Percentiles rank a stretch among this genome's conserved stretches.
Conservation (phyloP, 768 basidiomycete species). For the Chalciporus pseudorubinellus region DNA sequence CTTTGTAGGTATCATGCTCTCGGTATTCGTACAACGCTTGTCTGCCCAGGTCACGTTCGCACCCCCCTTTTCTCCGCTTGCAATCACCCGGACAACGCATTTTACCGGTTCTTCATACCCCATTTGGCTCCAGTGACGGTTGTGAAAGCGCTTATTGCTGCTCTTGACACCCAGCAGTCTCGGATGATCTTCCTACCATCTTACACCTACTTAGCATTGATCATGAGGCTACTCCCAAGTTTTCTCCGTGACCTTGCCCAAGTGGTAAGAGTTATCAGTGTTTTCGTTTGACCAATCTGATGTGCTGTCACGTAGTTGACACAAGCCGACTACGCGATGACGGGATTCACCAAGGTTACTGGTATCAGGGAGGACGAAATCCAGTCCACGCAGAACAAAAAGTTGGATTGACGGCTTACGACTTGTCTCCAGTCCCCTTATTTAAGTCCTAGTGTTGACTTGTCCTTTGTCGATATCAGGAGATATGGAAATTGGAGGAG, state of each 20-base stretch:
- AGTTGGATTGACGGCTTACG: constrained; percentile 5
- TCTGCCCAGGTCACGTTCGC: constrained; percentile 76
- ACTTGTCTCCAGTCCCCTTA: too few species aligned
- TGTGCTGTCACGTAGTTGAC: constrained; percentile 45
- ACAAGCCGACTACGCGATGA: constrained; percentile 70
- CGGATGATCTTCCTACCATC: constrained; percentile 70
- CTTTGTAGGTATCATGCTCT: constrained; percentile 62
- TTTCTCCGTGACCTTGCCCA: constrained; percentile 72
- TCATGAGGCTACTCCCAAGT: constrained; percentile 60
- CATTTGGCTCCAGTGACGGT: constrained; percentile 68
- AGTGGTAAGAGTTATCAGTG: constrained; percentile 49
- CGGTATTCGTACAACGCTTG: constrained; percentile 80
- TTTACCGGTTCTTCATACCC: constrained; percentile 76
- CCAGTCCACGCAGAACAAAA: constrained; percentile 9
- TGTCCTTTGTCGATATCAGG: not conserved
- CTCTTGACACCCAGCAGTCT: constrained; percentile 78
- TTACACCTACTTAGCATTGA: constrained; percentile 60
- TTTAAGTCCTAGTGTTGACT: too few species aligned
- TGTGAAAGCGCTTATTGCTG: constrained; percentile 78
- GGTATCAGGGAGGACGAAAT: constrained; percentile 58
- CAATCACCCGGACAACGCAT: constrained; percentile 43
- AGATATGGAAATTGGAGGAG: not conserved
- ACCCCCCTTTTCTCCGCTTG: constrained; percentile 76
- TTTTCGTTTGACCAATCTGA: constrained; percentile 7
- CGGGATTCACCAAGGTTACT: constrained; percentile 61